A percentile compares a stretch with the other conserved stretches of the same genome.
These are phyloP conservation scores for Madurella fahalii DNA, from an alignment of 2,329 filamentous ascomycete species.

Conservation along the genomic window DNA sequence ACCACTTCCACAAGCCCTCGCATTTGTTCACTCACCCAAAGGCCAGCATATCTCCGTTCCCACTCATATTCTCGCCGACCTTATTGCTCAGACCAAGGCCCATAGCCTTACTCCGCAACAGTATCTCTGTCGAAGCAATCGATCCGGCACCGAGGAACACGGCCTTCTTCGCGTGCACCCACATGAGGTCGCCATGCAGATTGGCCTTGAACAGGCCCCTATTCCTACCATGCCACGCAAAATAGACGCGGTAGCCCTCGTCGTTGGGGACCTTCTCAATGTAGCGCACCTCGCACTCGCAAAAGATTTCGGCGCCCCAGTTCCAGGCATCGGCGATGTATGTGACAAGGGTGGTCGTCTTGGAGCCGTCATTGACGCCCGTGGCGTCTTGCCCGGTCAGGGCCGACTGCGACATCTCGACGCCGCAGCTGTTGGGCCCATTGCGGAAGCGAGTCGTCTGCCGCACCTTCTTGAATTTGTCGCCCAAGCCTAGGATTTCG, in stretches of 20 bases:
- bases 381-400: slow-evolving; percentile 60
- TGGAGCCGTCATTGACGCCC: slow-evolving; percentile 64
- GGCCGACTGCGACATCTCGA: slow-evolving; percentile 57
- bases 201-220: slow-evolving; percentile 52
- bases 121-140: slow-evolving; percentile 62
- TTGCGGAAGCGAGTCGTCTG: slow-evolving; percentile 62
- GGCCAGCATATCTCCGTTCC: slow-evolving; percentile 62
- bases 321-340: slow-evolving; percentile 69
- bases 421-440: slow-evolving; percentile 59
- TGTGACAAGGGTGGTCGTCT: slow-evolving; percentile 61
- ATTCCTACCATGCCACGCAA: slow-evolving; percentile 59
- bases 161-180: slow-evolving; percentile 61
- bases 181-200: slow-evolving; percentile 58
- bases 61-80: slow-evolving; percentile 58
- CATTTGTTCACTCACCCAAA: slow-evolving; percentile 46
- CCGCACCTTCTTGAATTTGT: slow-evolving; percentile 52
- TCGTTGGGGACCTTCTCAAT: slow-evolving; percentile 48
- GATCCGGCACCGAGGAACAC: slow-evolving; percentile 64
- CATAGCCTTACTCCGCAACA: slow-evolving; percentile 56
- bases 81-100: slow-evolving; percentile 55
- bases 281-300: slow-evolving; percentile 62
- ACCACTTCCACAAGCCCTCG: background rate
- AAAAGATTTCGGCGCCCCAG: slow-evolving; percentile 68
- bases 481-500: slow-evolving; percentile 43
- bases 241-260: slow-evolving; percentile 60